Evolutionary conservation across 805 yeast genomes (phyloP).

Genomic region (Ogataea wickerhamii): DNA sequence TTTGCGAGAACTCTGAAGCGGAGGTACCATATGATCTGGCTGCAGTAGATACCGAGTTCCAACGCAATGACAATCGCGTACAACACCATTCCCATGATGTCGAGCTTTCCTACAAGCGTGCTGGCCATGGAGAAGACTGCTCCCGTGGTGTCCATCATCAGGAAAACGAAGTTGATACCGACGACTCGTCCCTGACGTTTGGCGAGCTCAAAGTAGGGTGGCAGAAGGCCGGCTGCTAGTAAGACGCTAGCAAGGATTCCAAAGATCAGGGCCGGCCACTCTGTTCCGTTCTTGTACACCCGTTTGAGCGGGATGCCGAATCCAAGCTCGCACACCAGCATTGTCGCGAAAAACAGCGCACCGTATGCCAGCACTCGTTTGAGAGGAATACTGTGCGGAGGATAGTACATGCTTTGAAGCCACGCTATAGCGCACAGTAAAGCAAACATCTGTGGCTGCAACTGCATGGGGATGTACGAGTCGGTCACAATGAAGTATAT

Average conservation of each 20-base stretch:
- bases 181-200: conserved; percentile 81
- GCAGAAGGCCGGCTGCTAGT: conserved; percentile 73
- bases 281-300: conserved; percentile 37
- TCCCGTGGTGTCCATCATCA: conserved; percentile 73
- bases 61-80: conserved; percentile 70
- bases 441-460: conserved; percentile 86
- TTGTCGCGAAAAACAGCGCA: conserved; percentile 37
- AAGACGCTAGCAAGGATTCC: conserved; percentile 79
- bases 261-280: conserved; percentile 77
- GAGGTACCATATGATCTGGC: conserved; percentile 70
- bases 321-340: conserved; percentile 65
- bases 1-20: conserved; percentile 33
- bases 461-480: conserved; percentile 71
- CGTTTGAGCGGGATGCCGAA: conserved; percentile 68
- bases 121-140: conserved; percentile 71
- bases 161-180: conserved; percentile 82
- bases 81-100: conserved; percentile 72
- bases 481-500: conserved; percentile 74
- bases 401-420: conserved; percentile 63
- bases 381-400: conserved; percentile 50
- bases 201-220: conserved; percentile 83
- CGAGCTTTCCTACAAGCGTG: conserved; percentile 57
- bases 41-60: conserved; percentile 72
- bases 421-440: conserved; percentile 64
- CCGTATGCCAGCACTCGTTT: conserved; percentile 37